phyloP scores from a whole-genome alignment of 2,329 filamentous ascomycete genomes.

The Pseudonectria foliicola region DNA sequence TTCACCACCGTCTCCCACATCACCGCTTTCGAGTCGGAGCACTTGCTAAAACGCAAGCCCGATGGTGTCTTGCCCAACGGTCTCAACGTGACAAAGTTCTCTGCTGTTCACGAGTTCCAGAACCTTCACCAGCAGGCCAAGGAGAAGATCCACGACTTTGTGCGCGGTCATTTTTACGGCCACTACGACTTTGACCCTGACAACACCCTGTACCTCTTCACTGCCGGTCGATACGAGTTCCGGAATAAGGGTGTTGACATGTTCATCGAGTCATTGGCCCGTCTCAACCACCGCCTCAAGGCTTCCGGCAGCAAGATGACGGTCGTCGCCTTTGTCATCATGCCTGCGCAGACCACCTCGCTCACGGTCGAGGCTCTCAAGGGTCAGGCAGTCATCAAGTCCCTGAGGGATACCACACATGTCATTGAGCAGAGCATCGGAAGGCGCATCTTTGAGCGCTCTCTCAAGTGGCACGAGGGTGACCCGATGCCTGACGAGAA shows the following conservation, averaged over 20 bases:
- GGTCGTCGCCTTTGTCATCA: slow-evolving; percentile 95
- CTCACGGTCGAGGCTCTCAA: slow-evolving; percentile 93
- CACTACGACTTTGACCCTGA: slow-evolving; percentile 96
- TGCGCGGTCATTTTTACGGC: slow-evolving; percentile 95
- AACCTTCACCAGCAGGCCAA: slow-evolving; percentile 95
- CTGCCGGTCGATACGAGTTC: slow-evolving; percentile 93
- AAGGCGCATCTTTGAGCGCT: slow-evolving; percentile 88
- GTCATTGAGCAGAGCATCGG: slow-evolving; percentile 90
- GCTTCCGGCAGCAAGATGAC: slow-evolving; percentile 78
- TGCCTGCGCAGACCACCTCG: slow-evolving; percentile 94
- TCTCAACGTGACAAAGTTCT: slow-evolving; percentile 94
- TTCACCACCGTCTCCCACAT: slow-evolving; percentile 99
- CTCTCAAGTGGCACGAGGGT: slow-evolving; percentile 91
- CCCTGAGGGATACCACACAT: slow-evolving; percentile 83
- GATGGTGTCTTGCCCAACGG: slow-evolving; percentile 95
- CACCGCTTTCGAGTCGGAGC: slow-evolving; percentile 96
- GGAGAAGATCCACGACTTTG: slow-evolving; percentile 97
- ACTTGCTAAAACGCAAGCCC: slow-evolving; percentile 93
- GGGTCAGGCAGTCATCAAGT: slow-evolving; percentile 96
- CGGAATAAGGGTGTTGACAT: slow-evolving; percentile 98
- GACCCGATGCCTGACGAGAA: slow-evolving; percentile 92
- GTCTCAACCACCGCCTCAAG: slow-evolving; percentile 91
- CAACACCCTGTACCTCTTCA: slow-evolving; percentile 97
- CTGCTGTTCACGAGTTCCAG: slow-evolving; percentile 97
- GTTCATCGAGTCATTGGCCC: slow-evolving; percentile 95